phyloP scores from a whole-genome alignment of 2,329 filamentous ascomycete genomes.

The Cercospora berteroae region DNA sequence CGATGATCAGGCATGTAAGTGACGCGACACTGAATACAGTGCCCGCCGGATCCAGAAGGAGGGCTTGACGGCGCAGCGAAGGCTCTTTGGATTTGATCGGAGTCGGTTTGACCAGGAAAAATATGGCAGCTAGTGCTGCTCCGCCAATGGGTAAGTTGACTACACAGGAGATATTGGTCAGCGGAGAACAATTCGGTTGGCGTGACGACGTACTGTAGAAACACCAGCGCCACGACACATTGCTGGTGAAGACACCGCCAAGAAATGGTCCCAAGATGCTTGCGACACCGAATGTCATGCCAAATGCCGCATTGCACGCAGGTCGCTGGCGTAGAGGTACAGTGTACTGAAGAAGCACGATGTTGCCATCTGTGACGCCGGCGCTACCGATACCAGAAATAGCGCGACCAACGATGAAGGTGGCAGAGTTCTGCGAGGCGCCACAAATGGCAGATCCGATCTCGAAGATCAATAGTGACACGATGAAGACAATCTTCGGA shows the following conservation, averaged over 20 bases:
- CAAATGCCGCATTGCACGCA: conserved; percentile 31
- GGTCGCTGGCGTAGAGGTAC: conserved; percentile 27
- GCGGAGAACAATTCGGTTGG: conserved; percentile 38
- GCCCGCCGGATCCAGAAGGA: conserved; percentile 42
- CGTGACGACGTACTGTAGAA: conserved; percentile 54
- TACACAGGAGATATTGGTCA: not conserved
- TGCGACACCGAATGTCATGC: conserved; percentile 44
- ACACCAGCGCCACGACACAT: conserved; percentile 50
- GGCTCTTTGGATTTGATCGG: conserved; percentile 46
- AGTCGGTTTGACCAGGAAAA: conserved; percentile 31
- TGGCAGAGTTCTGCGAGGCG: conserved; percentile 46
- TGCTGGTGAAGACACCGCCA: conserved; percentile 50
- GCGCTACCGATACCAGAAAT: conserved; percentile 55
- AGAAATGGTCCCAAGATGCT: conserved; percentile 53
- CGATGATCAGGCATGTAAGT: conserved; percentile 46
- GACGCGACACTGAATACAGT: conserved; percentile 39
- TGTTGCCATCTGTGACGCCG: conserved; percentile 48
- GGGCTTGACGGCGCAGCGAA: conserved; percentile 16
- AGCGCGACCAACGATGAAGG: conserved; percentile 54
- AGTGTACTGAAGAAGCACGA: conserved; percentile 27
- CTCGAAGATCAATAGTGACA: conserved; percentile 44
- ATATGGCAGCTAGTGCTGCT: conserved; percentile 32
- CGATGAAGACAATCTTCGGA: conserved; percentile 45
- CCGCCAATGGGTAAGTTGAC: conserved; percentile 52
- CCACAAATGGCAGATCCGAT: conserved; percentile 54